These are phyloP conservation scores for Obelidium mucronatum DNA, from an alignment of 192 early-diverging fungal species.

Conservation along the genomic window DNA sequence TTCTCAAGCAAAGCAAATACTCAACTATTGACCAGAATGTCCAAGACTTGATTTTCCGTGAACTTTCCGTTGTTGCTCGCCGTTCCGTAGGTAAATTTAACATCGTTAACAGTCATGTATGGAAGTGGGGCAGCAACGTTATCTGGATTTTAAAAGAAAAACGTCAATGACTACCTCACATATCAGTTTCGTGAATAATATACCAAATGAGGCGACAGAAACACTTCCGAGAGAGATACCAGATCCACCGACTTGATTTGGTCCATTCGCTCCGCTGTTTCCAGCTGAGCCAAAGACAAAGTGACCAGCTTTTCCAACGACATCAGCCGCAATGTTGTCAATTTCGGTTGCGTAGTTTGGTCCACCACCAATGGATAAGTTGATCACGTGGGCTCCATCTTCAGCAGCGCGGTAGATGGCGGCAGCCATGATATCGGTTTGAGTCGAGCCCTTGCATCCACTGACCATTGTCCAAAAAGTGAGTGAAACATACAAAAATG, in stretches of 20 bases:
- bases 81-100: neutral
- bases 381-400: constrained; percentile 83
- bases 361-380: constrained; percentile 79
- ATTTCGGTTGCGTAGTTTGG: constrained; percentile 67
- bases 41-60: no score
- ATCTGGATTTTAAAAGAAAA: no score
- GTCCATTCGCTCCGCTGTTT: constrained; percentile 68
- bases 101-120: neutral
- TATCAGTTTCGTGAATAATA: no score
- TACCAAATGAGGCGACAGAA: no score
- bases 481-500: neutral
- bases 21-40: constrained; percentile 34
- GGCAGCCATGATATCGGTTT: constrained; percentile 77
- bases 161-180: no score
- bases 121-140: neutral
- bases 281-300: constrained; percentile 69
- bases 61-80: neutral
- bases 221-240: no score
- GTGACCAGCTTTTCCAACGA: constrained; percentile 51
- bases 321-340: constrained; percentile 64
- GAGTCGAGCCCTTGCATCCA: constrained; percentile 67
- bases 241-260: no score
- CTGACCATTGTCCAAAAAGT: constrained; percentile 27
- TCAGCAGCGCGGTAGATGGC: constrained; percentile 74
- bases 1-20: neutral